Evolutionary conservation across 495 filamentous ascomycete species (phyloP).

Genomic region (Talaromyces liani): DNA sequence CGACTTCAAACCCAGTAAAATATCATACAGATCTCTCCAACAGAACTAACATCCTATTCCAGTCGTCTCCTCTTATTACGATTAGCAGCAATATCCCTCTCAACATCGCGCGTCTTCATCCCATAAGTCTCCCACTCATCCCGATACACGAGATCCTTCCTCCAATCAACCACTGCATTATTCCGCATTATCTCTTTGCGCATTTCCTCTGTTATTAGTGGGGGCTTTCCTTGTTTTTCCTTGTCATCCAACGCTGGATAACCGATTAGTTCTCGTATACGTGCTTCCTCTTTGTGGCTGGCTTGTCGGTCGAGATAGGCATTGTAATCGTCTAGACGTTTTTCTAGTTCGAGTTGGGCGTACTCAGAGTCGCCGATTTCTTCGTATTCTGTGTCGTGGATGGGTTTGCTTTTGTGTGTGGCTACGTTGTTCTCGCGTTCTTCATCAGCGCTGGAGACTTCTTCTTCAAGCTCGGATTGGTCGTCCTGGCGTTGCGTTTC

Average conservation of each 20-base stretch:
- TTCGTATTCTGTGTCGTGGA: not conserved
- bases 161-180: conserved; percentile 35
- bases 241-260: conserved; percentile 14
- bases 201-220: conserved; percentile 2
- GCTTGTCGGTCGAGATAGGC: conserved; percentile 45
- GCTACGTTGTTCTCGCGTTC: not conserved
- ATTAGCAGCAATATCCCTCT: conserved; percentile 26
- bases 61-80: conserved; percentile 24
- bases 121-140: conserved; percentile 46
- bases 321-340: conserved; percentile 36
- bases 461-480: conserved; percentile 10
- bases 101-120: conserved; percentile 19
- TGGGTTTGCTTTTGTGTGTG: not conserved
- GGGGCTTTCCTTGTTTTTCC: not conserved
- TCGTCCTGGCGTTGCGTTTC: not conserved
- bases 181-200: not conserved
- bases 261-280: conserved; percentile 47
- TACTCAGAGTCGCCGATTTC: not conserved
- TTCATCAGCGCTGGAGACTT: conserved; percentile 19
- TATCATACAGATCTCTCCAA: not conserved
- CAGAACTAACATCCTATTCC: conserved; percentile 4
- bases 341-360: not conserved
- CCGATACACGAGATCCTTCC: conserved; percentile 32
- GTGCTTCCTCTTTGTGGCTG: conserved; percentile 15
- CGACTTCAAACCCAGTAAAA: not conserved